These are phyloP conservation scores for Globisporangium ultimum DNA, from an alignment of 352 stramenopile species.

Conservation along the genomic window DNA sequence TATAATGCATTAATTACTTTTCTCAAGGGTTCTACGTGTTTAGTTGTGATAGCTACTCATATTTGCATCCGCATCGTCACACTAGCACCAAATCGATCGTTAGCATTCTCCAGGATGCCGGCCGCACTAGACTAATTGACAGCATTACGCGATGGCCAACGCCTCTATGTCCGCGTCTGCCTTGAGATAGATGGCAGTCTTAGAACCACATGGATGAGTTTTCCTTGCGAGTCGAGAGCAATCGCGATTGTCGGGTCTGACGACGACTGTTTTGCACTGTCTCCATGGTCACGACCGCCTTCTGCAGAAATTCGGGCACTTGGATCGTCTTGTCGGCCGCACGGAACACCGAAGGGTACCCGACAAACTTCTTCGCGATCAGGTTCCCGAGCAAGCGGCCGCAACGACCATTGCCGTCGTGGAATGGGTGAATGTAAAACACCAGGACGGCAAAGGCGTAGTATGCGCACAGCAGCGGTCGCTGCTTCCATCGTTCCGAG, in stretches of 20 bases:
- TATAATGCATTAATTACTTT: no score
- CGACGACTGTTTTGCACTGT: constrained; percentile 56
- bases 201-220: constrained; percentile 85
- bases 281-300: constrained; percentile 67
- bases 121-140: no score
- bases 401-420: constrained; percentile 81
- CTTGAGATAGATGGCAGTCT: not conserved
- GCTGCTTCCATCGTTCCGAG: constrained; percentile 27
- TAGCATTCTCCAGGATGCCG: no score
- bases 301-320: constrained; percentile 68
- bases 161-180: no score
- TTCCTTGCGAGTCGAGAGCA: constrained; percentile 56
- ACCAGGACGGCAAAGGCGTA: constrained; percentile 77
- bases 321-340: constrained; percentile 83
- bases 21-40: no score
- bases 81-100: no score
- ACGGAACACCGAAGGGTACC: constrained; percentile 54
- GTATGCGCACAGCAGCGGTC: constrained; percentile 69
- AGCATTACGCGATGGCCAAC: no score
- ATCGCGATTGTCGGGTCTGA: constrained; percentile 40
- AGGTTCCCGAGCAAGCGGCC: constrained; percentile 71
- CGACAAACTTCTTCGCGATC: constrained; percentile 59
- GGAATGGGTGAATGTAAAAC: constrained; percentile 85
- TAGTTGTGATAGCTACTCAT: not conserved
- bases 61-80: no score